These are phyloP conservation scores for Prunus persica DNA, from an alignment of 306 rosid genomes.

Conservation along the genomic window DNA sequence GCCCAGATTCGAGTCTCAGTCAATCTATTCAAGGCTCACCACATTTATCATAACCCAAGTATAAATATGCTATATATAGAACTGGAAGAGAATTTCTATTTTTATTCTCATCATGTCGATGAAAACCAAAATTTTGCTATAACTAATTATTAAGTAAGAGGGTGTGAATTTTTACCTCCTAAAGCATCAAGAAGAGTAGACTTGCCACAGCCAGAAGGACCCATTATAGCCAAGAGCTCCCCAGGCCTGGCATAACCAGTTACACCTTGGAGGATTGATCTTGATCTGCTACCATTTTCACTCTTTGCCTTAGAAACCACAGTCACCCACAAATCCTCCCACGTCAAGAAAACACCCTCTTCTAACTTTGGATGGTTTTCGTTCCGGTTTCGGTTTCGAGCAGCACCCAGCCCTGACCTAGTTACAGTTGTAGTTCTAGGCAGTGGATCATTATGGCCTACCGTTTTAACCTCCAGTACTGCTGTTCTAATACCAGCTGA, in stretches of 20 bases:
- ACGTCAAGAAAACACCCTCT: constrained; percentile 41
- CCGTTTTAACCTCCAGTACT: no score
- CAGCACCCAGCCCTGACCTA: no score
- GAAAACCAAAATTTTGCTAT: no score
- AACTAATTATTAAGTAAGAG: not conserved
- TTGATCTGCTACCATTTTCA: constrained; percentile 21
- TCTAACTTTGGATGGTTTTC: not conserved
- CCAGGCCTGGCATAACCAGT: constrained; percentile 61
- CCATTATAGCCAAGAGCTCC: constrained; percentile 61
- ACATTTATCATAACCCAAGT: no score
- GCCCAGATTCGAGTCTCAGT: no score
- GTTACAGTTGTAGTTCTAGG: no score
- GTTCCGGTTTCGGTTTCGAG: not conserved
- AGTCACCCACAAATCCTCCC: constrained; percentile 54
- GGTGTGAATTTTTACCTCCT: constrained; percentile 37
- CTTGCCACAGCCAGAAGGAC: constrained; percentile 83
- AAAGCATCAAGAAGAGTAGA: constrained; percentile 74
- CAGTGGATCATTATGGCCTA: no score
- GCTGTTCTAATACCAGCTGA: no score
- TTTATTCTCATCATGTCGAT: no score
- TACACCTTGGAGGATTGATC: constrained; percentile 47
- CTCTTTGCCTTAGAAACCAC: constrained; percentile 1
- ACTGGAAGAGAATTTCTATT: no score
- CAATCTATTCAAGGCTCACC: no score
- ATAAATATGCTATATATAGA: no score